phyloP scores from a whole-genome alignment of 2,329 filamentous ascomycete species.

The Cercospora brassicicola region DNA sequence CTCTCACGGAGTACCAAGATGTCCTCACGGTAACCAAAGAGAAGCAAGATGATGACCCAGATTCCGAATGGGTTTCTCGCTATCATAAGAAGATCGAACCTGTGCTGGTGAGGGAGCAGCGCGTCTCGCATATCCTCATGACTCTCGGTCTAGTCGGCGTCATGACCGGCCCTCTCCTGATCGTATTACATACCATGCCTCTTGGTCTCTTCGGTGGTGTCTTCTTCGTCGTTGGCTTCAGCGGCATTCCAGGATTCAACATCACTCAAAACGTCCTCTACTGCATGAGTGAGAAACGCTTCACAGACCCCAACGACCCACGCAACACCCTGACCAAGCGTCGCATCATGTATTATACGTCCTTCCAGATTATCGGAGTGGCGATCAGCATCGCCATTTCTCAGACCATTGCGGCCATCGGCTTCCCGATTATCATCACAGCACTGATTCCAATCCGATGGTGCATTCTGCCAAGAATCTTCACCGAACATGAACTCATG shows the following conservation, averaged over 20 bases:
- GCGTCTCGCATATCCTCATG: slow-evolving; percentile 58
- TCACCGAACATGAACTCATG: slow-evolving; percentile 50
- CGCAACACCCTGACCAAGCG: slow-evolving; percentile 47
- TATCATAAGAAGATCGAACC: slow-evolving; percentile 48
- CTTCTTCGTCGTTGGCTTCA: slow-evolving; percentile 60
- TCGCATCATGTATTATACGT: slow-evolving; percentile 54
- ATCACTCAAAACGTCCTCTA: slow-evolving; percentile 55
- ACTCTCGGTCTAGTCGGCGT: slow-evolving; percentile 56
- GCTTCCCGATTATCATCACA: slow-evolving; percentile 60
- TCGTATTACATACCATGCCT: slow-evolving; percentile 12
- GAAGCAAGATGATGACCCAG: slow-evolving; percentile 45
- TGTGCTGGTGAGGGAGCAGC: slow-evolving; percentile 57
- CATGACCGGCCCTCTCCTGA: slow-evolving; percentile 55
- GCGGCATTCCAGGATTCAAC: slow-evolving; percentile 54
- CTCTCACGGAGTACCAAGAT: slow-evolving; percentile 47
- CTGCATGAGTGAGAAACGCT: slow-evolving; percentile 49
- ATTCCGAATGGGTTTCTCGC: slow-evolving; percentile 44
- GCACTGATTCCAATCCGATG: slow-evolving; percentile 57
- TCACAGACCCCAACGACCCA: slow-evolving; percentile 52
- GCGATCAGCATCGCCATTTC: slow-evolving; percentile 58
- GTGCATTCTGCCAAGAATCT: slow-evolving; percentile 53
- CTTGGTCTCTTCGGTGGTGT: slow-evolving; percentile 51
- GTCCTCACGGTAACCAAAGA: slow-evolving; percentile 46
- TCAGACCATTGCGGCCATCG: slow-evolving; percentile 61
- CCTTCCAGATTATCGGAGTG: slow-evolving; percentile 54